Conservation (phyloP, 352 stramenopile species). For the Globisporangium viniferum region DNA sequence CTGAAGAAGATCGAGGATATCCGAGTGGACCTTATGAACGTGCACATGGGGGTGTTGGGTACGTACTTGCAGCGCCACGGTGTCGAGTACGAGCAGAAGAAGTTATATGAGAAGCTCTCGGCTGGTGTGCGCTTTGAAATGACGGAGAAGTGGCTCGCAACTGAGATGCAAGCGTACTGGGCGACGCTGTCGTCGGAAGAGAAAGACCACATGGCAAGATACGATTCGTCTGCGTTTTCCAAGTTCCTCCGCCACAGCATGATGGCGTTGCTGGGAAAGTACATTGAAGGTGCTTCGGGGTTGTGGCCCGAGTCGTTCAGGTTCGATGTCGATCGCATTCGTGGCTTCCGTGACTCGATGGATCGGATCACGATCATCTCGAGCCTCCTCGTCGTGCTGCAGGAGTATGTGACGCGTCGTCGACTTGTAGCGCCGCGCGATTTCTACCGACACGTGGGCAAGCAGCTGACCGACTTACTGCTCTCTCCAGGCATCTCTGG, state of each 20-base stretch:
- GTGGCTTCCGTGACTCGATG: constrained; percentile 46
- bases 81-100: constrained; percentile 64
- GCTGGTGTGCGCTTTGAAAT: constrained; percentile 24
- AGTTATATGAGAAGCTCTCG: constrained; percentile 30
- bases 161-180: constrained; percentile 35
- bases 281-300: constrained; percentile 43
- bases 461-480: constrained; percentile 43
- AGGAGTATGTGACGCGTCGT: constrained; percentile 46
- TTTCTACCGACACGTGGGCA: constrained; percentile 29
- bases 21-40: constrained; percentile 58
- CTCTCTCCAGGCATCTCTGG: constrained; percentile 43
- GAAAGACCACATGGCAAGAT: constrained; percentile 19
- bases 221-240: constrained; percentile 39
- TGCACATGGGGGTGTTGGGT: constrained; percentile 45
- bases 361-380: constrained; percentile 58
- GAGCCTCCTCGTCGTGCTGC: constrained; percentile 54
- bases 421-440: constrained; percentile 22
- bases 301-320: constrained; percentile 67
- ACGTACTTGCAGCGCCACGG: constrained; percentile 60
- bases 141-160: constrained; percentile 50
- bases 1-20: constrained; percentile 67
- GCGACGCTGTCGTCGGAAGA: constrained; percentile 23
- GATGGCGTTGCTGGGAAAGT: constrained; percentile 41
- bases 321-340: constrained; percentile 52
- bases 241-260: constrained; percentile 44